These are phyloP conservation scores for Plasmodiophora brassicae DNA, from an alignment of 208 protist genomes.

Conservation along the genomic window DNA sequence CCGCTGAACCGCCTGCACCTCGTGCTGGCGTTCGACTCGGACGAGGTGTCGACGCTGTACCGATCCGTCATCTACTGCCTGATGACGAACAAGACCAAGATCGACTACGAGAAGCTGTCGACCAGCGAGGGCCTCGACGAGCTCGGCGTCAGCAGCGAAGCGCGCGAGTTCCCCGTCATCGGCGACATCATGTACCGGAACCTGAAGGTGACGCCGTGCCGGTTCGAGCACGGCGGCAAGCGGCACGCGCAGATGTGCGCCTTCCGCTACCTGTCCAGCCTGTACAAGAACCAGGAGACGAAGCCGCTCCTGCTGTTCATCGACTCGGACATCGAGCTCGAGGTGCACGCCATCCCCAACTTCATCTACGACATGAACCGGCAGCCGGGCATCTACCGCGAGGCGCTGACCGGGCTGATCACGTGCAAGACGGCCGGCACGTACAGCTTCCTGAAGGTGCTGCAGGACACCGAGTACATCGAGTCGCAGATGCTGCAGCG, in stretches of 20 bases:
- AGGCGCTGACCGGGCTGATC: slow-evolving; percentile 27
- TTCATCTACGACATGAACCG: slow-evolving; percentile 15
- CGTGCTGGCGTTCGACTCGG: slow-evolving; percentile 14
- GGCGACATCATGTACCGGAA: slow-evolving; percentile 33
- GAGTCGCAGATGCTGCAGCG: slow-evolving; percentile 31
- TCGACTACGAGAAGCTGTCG: slow-evolving; percentile 15
- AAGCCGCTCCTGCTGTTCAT: slow-evolving; percentile 31
- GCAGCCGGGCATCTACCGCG: not conserved
- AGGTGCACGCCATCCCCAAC: slow-evolving; percentile 13
- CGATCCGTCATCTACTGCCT: slow-evolving; percentile 19
- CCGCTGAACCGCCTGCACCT: not conserved
- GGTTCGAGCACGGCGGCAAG: slow-evolving; percentile 11
- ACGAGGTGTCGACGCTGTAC: not conserved
- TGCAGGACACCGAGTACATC: slow-evolving; percentile 27
- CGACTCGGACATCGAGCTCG: slow-evolving; percentile 1
- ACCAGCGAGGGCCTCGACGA: slow-evolving; percentile 9
- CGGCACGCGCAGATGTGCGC: slow-evolving; percentile 29
- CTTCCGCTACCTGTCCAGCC: not conserved
- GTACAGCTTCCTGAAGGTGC: slow-evolving; percentile 21
- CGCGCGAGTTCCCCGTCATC: not conserved
- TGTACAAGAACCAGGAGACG: not conserved
- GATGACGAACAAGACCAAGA: not conserved
- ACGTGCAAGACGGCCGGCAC: slow-evolving; percentile 28
- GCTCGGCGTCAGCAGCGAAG: slow-evolving; percentile 10
- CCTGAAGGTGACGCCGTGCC: slow-evolving; percentile 25